Percentiles rank a stretch among this genome's conserved stretches.
Conservation (phyloP, 2,329 filamentous ascomycete species). For the Hyphodiscus sp. region DNA sequence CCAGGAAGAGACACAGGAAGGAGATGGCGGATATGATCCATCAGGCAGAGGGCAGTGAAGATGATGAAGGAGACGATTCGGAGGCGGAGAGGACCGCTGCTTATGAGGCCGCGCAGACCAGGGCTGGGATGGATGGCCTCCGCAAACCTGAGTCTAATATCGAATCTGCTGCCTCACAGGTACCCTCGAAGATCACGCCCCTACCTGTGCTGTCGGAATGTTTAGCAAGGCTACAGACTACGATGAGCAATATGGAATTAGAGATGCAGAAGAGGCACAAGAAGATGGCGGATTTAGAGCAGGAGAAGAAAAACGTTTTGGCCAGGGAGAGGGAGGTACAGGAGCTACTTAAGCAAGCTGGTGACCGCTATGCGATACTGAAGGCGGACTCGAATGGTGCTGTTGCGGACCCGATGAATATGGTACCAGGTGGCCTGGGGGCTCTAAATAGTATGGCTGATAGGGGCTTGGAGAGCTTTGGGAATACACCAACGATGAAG, state of each 20-base stretch:
- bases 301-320: slow-evolving; percentile 62
- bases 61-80: slow-evolving; percentile 61
- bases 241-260: slow-evolving; percentile 56
- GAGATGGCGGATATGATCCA: slow-evolving; percentile 82
- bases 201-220: slow-evolving; percentile 67
- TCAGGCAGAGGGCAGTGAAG: slow-evolving; percentile 63
- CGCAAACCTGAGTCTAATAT: slow-evolving; percentile 39
- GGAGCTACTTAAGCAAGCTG: slow-evolving; percentile 71
- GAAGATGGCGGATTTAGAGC: slow-evolving; percentile 58
- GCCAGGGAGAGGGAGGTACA: slow-evolving; percentile 75
- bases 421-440: slow-evolving; percentile 12
- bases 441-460: slow-evolving; percentile 12
- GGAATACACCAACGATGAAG: slow-evolving; percentile 30
- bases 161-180: slow-evolving; percentile 24
- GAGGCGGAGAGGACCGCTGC: slow-evolving; percentile 68
- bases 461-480: slow-evolving; percentile 34
- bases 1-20: slow-evolving; percentile 56
- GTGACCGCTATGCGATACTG: slow-evolving; percentile 59
- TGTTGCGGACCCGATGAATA: slow-evolving; percentile 15
- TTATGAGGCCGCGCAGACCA: slow-evolving; percentile 81
- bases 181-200: slow-evolving; percentile 61
- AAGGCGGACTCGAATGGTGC: slow-evolving; percentile 40
- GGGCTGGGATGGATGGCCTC: slow-evolving; percentile 75
- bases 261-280: slow-evolving; percentile 54
- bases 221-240: slow-evolving; percentile 55